These are phyloP conservation scores for Colletotrichum spinosum DNA, from an alignment of 2,329 filamentous ascomycete genomes.

Conservation along the genomic window DNA sequence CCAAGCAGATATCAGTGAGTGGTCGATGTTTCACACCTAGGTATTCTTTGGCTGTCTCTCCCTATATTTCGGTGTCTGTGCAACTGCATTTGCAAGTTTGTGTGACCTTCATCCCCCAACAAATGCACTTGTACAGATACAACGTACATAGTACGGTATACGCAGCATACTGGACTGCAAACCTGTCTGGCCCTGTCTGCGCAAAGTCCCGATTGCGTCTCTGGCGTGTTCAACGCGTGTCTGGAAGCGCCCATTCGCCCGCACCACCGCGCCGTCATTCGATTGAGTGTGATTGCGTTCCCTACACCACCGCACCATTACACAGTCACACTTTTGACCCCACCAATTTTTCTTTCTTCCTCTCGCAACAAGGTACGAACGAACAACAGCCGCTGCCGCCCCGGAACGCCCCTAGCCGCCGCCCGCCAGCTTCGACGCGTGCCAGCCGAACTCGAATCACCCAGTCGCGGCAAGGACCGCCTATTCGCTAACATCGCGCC, in stretches of 20 bases:
- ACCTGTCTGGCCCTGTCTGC: constrained; percentile 1
- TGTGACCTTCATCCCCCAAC: neutral
- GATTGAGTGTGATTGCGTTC: constrained; percentile 1
- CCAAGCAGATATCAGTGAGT: too few relatives aligned
- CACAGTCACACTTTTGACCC: constrained; percentile 4
- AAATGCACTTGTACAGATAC: too few relatives aligned
- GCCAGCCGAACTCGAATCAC: neutral
- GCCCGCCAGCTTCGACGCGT: constrained; percentile 11
- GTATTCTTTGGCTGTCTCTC: too few relatives aligned
- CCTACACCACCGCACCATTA: constrained; percentile 20
- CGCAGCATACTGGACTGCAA: too few relatives aligned
- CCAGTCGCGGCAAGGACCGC: too few relatives aligned
- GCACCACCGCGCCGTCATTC: constrained; percentile 9
- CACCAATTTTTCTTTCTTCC: too few relatives aligned
- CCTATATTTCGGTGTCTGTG: neutral
- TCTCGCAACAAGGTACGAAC: neutral
- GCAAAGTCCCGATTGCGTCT: neutral
- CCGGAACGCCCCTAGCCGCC: constrained; percentile 23
- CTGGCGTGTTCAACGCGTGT: constrained; percentile 25
- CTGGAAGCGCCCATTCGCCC: constrained; percentile 25
- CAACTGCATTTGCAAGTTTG: neutral
- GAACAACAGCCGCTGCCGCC: constrained; percentile 18
- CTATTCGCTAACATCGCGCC: too few relatives aligned
- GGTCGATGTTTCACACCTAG: too few relatives aligned
- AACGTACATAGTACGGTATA: too few relatives aligned